phyloP scores from a whole-genome alignment of 2,329 filamentous ascomycete genomes.

The Dichotomopilus funicola region DNA sequence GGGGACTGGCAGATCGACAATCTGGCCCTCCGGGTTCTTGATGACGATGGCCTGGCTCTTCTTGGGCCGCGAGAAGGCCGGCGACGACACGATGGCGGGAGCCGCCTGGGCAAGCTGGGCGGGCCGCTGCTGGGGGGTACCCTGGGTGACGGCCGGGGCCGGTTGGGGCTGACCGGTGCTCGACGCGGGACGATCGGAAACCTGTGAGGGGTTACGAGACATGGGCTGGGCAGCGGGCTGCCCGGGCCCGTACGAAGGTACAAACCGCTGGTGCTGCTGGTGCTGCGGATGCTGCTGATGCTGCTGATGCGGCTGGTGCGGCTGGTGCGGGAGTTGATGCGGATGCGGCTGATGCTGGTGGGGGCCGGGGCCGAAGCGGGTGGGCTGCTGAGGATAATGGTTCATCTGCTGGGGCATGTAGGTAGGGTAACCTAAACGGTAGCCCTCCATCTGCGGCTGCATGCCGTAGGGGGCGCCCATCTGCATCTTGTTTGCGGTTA shows the following conservation, averaged over 20 bases:
- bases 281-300: no score
- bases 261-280: slow-evolving; percentile 35
- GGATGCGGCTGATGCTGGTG: no score
- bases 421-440: slow-evolving; percentile 16
- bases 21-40: slow-evolving; percentile 75
- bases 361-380: no score
- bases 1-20: slow-evolving; percentile 59
- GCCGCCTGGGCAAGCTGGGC: slow-evolving; percentile 56
- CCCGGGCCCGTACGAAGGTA: slow-evolving; percentile 32
- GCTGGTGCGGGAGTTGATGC: no score
- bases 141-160: slow-evolving; percentile 53
- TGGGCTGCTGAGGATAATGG: slow-evolving; percentile 28
- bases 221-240: slow-evolving; percentile 57
- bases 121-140: slow-evolving; percentile 56
- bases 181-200: slow-evolving; percentile 58
- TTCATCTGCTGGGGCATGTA: no score
- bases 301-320: no score
- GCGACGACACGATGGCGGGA: slow-evolving; percentile 34
- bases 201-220: slow-evolving; percentile 77
- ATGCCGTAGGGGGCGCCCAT: slow-evolving; percentile 32
- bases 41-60: slow-evolving; percentile 76
- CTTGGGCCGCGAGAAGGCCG: slow-evolving; percentile 45
- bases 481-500: slow-evolving; percentile 62
- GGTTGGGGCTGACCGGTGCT: slow-evolving; percentile 60
- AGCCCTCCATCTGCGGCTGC: slow-evolving; percentile 26